A percentile compares a stretch with the other conserved stretches of the same genome.
Conservation (phyloP, 2,329 filamentous ascomycete species). For the Colletotrichum cuscutae region DNA sequence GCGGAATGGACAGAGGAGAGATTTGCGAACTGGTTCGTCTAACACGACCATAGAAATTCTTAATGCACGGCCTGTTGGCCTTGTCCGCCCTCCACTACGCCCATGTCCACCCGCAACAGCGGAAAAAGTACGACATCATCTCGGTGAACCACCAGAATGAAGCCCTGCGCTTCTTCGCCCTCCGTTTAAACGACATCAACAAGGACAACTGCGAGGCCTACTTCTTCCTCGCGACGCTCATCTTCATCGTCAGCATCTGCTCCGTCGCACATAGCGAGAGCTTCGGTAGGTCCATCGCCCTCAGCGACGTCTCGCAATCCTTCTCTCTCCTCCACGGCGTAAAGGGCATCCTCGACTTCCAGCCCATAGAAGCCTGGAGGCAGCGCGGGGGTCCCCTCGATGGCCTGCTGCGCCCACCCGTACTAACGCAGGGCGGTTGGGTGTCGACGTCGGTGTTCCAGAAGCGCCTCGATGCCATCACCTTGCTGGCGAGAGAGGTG, state of each 20-base stretch:
- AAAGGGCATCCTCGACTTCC: constrained; percentile 41
- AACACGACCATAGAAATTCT: constrained; percentile 37
- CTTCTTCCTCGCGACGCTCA: constrained; percentile 45
- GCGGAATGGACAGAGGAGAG: background rate
- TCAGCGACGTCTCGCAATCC: constrained; percentile 46
- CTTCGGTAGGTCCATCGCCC: constrained; percentile 30
- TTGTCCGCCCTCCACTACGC: constrained; percentile 45
- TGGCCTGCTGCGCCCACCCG: background rate
- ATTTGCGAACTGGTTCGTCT: background rate
- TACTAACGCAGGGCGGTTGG: background rate
- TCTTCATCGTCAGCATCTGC: constrained; percentile 46
- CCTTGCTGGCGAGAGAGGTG: constrained; percentile 26
- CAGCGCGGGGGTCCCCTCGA: constrained; percentile 37
- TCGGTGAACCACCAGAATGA: constrained; percentile 47
- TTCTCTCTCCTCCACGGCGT: constrained; percentile 45
- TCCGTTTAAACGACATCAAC: constrained; percentile 39
- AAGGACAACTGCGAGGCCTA: constrained; percentile 44
- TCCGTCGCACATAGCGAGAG: constrained; percentile 37
- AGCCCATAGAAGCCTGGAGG: constrained; percentile 39
- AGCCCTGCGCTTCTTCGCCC: constrained; percentile 43
- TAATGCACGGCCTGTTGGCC: constrained; percentile 46
- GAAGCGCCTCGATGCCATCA: constrained; percentile 30
- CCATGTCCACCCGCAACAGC: constrained; percentile 38
- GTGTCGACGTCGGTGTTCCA: constrained; percentile 8
- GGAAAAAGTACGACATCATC: constrained; percentile 38